Evolutionary conservation across 73 alveolate species (phyloP).

Genomic region (Breviolum minutum): DNA sequence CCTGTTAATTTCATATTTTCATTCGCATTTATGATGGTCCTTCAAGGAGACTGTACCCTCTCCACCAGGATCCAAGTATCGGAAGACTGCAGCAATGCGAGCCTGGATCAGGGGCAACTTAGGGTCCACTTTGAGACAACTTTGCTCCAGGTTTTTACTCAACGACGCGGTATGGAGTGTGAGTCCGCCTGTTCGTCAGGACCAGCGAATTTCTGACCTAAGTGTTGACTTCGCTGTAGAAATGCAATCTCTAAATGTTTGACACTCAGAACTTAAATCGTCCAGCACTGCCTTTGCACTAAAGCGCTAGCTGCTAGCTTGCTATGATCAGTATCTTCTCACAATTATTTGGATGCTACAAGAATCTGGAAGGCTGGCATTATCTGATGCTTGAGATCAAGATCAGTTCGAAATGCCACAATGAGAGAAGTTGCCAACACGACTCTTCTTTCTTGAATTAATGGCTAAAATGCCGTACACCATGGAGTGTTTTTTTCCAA

Average conservation of each 20-base stretch:
- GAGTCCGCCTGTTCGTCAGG: conserved; percentile 31
- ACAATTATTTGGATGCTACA: too few species aligned
- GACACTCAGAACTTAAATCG: not conserved
- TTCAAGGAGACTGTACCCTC: conserved; percentile 52
- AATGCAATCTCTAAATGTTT: not conserved
- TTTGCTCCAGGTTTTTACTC: not conserved
- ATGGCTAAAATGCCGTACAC: too few species aligned
- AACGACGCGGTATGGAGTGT: not conserved
- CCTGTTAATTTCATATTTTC: too few species aligned
- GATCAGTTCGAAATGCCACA: too few species aligned
- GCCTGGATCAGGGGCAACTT: conserved; percentile 14
- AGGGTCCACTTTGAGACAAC: not conserved
- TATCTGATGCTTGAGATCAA: too few species aligned
- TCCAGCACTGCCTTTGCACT: too few species aligned
- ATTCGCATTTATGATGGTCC: not conserved
- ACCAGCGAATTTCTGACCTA: conserved; percentile 60
- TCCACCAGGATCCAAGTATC: conserved; percentile 79
- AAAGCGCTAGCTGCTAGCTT: too few species aligned
- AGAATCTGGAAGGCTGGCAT: too few species aligned
- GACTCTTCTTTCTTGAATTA: too few species aligned
- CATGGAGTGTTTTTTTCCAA: too few species aligned
- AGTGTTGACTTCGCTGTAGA: not conserved
- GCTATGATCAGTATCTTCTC: not conserved
- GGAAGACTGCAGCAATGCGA: conserved; percentile 58
- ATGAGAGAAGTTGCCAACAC: too few species aligned